Evolutionary conservation across 306 rosid genomes (phyloP).

Genomic region (Begonia masoniana): DNA sequence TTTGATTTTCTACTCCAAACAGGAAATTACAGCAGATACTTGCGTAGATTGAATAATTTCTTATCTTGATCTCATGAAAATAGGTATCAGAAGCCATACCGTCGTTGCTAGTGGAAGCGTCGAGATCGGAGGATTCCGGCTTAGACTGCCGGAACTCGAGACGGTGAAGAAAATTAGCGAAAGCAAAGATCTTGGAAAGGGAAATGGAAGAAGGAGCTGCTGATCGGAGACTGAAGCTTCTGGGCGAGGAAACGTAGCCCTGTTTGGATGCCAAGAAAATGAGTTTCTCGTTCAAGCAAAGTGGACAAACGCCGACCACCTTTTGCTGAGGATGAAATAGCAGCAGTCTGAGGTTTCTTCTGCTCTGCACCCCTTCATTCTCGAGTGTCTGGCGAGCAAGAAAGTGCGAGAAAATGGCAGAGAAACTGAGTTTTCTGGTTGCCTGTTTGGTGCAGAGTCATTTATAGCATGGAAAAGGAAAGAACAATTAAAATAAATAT

Average conservation of each 20-base stretch:
- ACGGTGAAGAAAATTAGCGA: constrained; percentile 60
- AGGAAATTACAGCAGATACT: no score
- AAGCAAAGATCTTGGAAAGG: constrained; percentile 84
- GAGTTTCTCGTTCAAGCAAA: constrained; percentile 74
- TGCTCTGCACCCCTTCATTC: constrained; percentile 30
- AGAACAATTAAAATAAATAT: not conserved
- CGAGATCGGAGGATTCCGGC: constrained; percentile 30
- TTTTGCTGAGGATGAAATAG: constrained; percentile 70
- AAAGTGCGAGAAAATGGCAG: not conserved
- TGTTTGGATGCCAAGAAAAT: constrained; percentile 54
- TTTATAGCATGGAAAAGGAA: constrained; percentile 10
- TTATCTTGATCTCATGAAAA: no score
- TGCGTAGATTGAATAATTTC: no score
- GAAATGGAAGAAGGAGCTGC: constrained; percentile 21
- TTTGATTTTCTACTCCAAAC: no score
- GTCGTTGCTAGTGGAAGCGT: constrained; percentile 80
- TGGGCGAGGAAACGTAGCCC: constrained; percentile 23
- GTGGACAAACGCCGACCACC: constrained; percentile 71
- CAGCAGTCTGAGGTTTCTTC: constrained; percentile 54
- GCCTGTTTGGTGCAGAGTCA: constrained; percentile 8
- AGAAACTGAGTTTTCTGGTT: constrained; percentile 7
- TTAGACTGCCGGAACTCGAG: constrained; percentile 47
- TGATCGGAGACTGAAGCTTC: constrained; percentile 10
- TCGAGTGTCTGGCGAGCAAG: constrained; percentile 8
- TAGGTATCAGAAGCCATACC: constrained; percentile 20